phyloP scores from a whole-genome alignment of 2,329 filamentous ascomycete genomes.

The Sporothrix luriei region DNA sequence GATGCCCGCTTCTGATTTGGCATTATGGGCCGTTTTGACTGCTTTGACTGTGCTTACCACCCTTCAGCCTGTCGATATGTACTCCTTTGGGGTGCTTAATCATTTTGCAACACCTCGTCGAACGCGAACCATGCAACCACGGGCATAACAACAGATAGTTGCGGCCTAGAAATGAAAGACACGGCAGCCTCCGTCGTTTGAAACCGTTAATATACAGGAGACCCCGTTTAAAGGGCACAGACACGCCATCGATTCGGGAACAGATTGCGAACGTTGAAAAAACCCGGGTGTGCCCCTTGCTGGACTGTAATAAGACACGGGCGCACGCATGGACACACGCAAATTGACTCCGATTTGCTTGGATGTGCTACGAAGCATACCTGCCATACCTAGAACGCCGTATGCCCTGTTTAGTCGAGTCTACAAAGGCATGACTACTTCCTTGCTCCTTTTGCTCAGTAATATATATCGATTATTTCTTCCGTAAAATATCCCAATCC shows the following conservation, averaged over 20 bases:
- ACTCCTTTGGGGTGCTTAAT: constrained; percentile 13
- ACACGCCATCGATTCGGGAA: background rate
- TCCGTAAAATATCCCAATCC: background rate
- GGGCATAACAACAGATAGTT: background rate
- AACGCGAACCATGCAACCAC: background rate
- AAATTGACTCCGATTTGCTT: constrained; percentile 12
- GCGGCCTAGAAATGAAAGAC: background rate
- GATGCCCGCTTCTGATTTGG: background rate
- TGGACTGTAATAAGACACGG: constrained; percentile 11
- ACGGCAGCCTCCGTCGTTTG: background rate
- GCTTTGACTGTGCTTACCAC: background rate
- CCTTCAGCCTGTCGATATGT: background rate
- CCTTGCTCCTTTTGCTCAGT: no score
- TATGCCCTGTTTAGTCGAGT: no score
- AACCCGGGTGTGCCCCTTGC: constrained; percentile 9
- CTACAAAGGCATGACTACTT: no score
- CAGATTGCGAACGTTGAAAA: background rate
- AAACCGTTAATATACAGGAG: background rate
- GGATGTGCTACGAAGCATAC: background rate
- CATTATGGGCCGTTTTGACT: background rate
- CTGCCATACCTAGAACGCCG: background rate
- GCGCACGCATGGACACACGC: constrained; percentile 18
- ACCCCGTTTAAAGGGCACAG: background rate
- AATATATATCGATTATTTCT: background rate
- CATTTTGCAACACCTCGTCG: constrained; percentile 5